phyloP scores from a whole-genome alignment of 2,329 filamentous ascomycete genomes.

The Alternaria sp. region DNA sequence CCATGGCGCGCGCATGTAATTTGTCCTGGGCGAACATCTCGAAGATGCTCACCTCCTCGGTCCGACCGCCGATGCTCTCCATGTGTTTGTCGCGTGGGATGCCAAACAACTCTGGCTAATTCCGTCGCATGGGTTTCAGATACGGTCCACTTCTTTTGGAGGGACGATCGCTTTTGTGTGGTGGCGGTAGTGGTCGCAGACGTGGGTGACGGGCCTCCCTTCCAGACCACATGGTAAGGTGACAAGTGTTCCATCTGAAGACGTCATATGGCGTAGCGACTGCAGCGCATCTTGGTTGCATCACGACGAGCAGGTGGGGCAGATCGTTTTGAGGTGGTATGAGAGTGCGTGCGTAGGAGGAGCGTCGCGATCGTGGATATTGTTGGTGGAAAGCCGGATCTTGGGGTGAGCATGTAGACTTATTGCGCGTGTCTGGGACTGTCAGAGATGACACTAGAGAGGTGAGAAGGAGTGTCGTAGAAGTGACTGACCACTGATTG shows the following conservation, averaged over 20 bases:
- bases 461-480: neutral
- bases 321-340: too few relatives aligned
- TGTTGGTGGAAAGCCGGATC: neutral
- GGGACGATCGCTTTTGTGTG: neutral
- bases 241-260: too few relatives aligned
- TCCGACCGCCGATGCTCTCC: too few relatives aligned
- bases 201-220: too few relatives aligned
- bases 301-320: too few relatives aligned
- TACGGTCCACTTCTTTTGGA: neutral
- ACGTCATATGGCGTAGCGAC: too few relatives aligned
- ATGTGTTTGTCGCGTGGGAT: too few relatives aligned
- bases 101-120: too few relatives aligned
- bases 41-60: too few relatives aligned
- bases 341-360: neutral
- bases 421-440: neutral
- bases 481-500: neutral
- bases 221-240: too few relatives aligned
- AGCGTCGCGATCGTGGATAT: neutral
- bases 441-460: rapidly evolving
- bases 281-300: too few relatives aligned
- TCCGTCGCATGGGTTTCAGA: neutral
- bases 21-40: too few relatives aligned
- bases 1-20: neutral
- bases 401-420: neutral
- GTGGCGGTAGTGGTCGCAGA: neutral